Conservation (phyloP, 805 yeast genomes). For the Starmerella kuoi region DNA sequence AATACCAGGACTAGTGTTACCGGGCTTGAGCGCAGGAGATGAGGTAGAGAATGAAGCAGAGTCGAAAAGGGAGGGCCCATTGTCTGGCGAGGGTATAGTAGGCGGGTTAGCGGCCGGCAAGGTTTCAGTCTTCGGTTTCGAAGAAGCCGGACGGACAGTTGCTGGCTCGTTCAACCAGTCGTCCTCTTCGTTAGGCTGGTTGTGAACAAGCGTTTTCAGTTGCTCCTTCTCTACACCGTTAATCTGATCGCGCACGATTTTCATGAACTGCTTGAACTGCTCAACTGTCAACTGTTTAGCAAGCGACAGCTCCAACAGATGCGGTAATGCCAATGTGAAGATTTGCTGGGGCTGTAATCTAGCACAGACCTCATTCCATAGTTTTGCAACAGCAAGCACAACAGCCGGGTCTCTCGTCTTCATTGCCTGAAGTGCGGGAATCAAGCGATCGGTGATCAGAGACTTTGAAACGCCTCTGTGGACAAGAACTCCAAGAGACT, state of each 20-base stretch:
- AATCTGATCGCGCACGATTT: constrained; percentile 34
- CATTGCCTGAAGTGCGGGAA: constrained; percentile 67
- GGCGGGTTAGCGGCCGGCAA: too few relatives aligned
- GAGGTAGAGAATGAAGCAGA: too few relatives aligned
- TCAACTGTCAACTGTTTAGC: constrained; percentile 33
- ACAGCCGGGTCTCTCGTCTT: constrained; percentile 66
- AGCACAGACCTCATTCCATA: constrained; percentile 29
- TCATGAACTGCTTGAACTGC: constrained; percentile 34
- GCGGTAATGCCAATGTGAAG: constrained; percentile 45
- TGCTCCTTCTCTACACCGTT: constrained; percentile 37
- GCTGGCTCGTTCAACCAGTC: constrained; percentile 15
- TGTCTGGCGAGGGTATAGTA: too few relatives aligned
- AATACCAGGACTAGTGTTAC: too few relatives aligned
- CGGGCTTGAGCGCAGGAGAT: too few relatives aligned
- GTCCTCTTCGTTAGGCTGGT: constrained; percentile 10
- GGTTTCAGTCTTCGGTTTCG: background rate
- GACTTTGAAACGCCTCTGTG: constrained; percentile 44
- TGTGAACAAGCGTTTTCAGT: constrained; percentile 14
- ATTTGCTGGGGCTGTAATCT: constrained; percentile 39
- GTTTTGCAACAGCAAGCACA: constrained; percentile 37
- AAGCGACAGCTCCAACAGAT: constrained; percentile 40
- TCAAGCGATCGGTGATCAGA: constrained; percentile 59
- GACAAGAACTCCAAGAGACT: constrained; percentile 14
- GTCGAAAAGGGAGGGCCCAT: too few relatives aligned
- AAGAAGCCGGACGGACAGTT: background rate